phyloP scores from a whole-genome alignment of 192 early-diverging fungal species.

The Gaertneriomyces sp. region DNA sequence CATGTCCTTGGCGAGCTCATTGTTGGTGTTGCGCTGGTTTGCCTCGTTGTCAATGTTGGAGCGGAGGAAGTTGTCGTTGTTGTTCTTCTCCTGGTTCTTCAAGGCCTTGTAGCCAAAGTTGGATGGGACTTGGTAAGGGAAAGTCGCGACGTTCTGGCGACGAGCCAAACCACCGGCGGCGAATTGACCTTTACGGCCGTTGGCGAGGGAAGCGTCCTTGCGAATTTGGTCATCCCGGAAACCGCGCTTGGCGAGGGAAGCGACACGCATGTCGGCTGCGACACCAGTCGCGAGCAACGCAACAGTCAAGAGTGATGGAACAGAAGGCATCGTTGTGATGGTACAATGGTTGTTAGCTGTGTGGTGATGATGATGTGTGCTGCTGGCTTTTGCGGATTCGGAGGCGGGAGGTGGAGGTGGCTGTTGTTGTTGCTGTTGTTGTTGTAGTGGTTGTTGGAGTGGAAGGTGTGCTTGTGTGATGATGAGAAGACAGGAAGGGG shows the following conservation, averaged over 20 bases:
- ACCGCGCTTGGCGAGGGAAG: constrained; percentile 13
- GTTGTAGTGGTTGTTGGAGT: too few relatives aligned
- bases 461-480: too few relatives aligned
- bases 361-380: too few relatives aligned
- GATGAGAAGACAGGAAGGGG: too few relatives aligned
- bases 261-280: constrained; percentile 22
- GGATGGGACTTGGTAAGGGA: constrained; percentile 25
- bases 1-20: constrained; percentile 27
- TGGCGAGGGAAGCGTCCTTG: constrained; percentile 17
- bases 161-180: neutral
- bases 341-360: too few relatives aligned
- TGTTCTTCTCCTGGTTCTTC: constrained; percentile 24
- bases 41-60: constrained; percentile 36
- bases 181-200: constrained; percentile 17
- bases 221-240: constrained; percentile 22
- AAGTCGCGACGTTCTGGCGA: constrained; percentile 8
- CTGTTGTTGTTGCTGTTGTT: too few relatives aligned
- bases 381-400: too few relatives aligned
- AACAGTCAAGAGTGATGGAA: too few relatives aligned
- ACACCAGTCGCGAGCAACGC: neutral
- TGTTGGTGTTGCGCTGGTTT: constrained; percentile 30
- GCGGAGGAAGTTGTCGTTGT: constrained; percentile 34
- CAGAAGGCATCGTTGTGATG: too few relatives aligned
- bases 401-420: too few relatives aligned
- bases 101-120: constrained; percentile 23